Conservation (phyloP, 2,329 filamentous ascomycete species). For the Aspergillus flavus region DNA sequence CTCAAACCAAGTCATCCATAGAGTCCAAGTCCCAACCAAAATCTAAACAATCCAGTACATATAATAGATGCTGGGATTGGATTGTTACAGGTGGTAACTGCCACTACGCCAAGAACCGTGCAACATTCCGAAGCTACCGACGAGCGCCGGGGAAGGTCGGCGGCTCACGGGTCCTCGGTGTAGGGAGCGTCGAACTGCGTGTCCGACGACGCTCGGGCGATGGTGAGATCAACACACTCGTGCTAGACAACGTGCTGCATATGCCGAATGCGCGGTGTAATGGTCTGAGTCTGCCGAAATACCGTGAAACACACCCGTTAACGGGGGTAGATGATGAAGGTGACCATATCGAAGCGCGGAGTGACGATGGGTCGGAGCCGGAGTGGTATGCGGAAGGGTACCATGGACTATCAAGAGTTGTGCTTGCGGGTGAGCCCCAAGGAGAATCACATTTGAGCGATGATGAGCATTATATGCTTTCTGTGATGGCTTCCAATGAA, state of each 20-base stretch:
- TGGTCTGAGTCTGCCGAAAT: conserved; percentile 20
- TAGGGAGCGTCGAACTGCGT: conserved; percentile 21
- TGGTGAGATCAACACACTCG: conserved; percentile 14
- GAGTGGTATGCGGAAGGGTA: conserved; percentile 20
- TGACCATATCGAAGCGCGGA: conserved; percentile 13
- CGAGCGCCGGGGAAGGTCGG: conserved; percentile 22
- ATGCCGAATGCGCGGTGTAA: conserved; percentile 24
- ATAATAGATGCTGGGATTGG: conserved; percentile 25
- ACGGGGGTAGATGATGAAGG: conserved; percentile 7
- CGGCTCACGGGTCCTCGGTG: conserved; percentile 20
- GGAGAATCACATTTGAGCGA: conserved; percentile 13
- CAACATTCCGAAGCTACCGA: conserved; percentile 22
- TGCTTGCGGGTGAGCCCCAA: conserved; percentile 20
- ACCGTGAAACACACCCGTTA: conserved; percentile 9
- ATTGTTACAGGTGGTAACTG: conserved; percentile 20
- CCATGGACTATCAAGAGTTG: conserved; percentile 16
- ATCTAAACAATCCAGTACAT: not conserved
- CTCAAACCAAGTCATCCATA: not conserved
- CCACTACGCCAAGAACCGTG: conserved; percentile 27
- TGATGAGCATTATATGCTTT: conserved; percentile 10
- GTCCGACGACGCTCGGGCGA: conserved; percentile 19
- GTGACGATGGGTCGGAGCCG: conserved; percentile 14
- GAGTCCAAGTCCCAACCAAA: not conserved
- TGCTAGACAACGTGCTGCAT: conserved; percentile 23
- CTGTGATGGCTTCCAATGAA: conserved; percentile 19